A percentile compares a stretch with the other conserved stretches of the same genome.
Conservation (phyloP, 441 rosid species). For the Adansonia madagascariensis region DNA sequence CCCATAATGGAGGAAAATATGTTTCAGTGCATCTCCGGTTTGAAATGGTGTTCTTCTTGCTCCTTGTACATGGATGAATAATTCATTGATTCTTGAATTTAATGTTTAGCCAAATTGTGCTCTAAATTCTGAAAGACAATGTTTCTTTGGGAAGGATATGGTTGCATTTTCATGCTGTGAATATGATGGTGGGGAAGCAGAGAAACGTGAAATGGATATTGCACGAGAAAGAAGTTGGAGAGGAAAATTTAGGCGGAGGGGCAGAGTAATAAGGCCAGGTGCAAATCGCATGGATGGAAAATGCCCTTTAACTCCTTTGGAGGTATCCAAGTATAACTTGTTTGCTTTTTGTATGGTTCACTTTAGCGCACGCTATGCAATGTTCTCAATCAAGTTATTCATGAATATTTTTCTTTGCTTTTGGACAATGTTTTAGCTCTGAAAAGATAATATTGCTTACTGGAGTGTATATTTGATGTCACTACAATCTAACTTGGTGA, state of each 20-base stretch:
- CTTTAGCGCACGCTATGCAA: not conserved
- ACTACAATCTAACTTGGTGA: not conserved
- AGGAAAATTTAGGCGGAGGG: conserved; percentile 91
- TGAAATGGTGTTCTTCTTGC: conserved; percentile 61
- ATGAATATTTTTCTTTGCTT: not conserved
- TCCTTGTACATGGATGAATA: conserved; percentile 17
- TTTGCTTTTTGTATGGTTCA: not conserved
- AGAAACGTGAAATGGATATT: conserved; percentile 86
- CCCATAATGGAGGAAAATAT: conserved; percentile 70
- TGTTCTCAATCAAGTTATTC: conserved; percentile 11
- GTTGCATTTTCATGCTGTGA: conserved; percentile 98
- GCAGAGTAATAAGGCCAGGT: conserved; percentile 85
- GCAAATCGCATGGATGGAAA: conserved; percentile 89
- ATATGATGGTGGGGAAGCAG: conserved; percentile 92
- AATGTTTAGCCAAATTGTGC: not conserved
- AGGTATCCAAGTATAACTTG: conserved; percentile 51
- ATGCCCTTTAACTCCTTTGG: conserved; percentile 91
- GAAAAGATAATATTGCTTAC: not conserved
- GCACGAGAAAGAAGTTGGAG: conserved; percentile 95
- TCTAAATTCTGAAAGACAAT: conserved; percentile 14
- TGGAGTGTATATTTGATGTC: not conserved
- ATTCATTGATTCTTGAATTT: conserved; percentile 14
- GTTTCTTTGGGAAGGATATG: conserved; percentile 66
- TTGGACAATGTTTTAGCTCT: not conserved
- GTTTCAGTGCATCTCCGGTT: conserved; percentile 98